Evolutionary conservation across 805 yeast genomes (phyloP).

Genomic region (Candida verbasci): DNA sequence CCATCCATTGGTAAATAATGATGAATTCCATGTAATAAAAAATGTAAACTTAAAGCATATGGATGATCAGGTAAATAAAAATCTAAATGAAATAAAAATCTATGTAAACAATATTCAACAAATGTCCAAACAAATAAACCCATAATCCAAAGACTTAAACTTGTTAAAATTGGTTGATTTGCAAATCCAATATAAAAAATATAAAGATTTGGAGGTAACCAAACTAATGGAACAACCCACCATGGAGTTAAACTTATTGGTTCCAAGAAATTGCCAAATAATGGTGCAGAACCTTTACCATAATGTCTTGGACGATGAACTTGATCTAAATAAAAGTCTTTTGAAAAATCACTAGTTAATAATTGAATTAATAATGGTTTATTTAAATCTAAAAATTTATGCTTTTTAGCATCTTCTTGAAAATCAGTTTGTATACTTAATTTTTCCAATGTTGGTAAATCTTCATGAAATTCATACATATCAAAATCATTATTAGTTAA

Average conservation of each 20-base stretch:
- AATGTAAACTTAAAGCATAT: constrained; percentile 74
- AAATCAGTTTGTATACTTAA: constrained; percentile 78
- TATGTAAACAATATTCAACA: constrained; percentile 81
- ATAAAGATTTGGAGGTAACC: constrained; percentile 79
- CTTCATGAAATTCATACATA: constrained; percentile 45
- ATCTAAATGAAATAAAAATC: constrained; percentile 92
- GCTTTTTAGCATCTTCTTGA: constrained; percentile 62
- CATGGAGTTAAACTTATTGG: constrained; percentile 90
- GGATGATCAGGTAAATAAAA: constrained; percentile 77
- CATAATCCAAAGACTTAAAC: constrained; percentile 57
- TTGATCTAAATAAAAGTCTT: constrained; percentile 90
- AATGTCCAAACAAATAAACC: constrained; percentile 95
- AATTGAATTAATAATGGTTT: constrained; percentile 83
- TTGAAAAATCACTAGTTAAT: constrained; percentile 66
- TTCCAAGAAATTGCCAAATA: constrained; percentile 92
- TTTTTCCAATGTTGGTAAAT: constrained; percentile 69
- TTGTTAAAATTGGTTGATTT: constrained; percentile 41
- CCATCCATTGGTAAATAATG: constrained; percentile 98
- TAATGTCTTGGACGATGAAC: constrained; percentile 98
- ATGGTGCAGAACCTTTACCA: constrained; percentile 93
- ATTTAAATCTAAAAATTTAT: constrained; percentile 81
- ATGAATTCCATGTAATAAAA: constrained; percentile 91
- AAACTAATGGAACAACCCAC: constrained; percentile 84
- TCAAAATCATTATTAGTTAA: constrained; percentile 28
- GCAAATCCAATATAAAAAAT: constrained; percentile 56